A percentile compares a stretch with the other conserved stretches of the same genome.
These are phyloP conservation scores for Gossypium raimondii DNA, from an alignment of 345 rosid species.

Conservation along the genomic window DNA sequence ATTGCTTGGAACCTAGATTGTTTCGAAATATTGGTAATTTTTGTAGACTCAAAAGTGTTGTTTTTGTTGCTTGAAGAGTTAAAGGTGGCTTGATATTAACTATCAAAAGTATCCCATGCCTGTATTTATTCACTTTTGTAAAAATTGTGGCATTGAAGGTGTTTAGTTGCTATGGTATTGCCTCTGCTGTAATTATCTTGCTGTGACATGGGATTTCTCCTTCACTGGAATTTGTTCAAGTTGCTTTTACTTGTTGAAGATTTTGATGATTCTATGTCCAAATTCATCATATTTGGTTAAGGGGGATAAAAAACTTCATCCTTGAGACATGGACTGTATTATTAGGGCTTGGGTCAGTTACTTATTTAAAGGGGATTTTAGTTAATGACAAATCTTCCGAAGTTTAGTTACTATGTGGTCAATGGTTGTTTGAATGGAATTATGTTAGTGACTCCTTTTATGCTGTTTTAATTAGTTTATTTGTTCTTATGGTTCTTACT, in stretches of 20 bases:
- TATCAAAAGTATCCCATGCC: not conserved
- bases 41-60: not conserved
- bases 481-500: not conserved
- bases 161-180: not conserved
- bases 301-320: not conserved
- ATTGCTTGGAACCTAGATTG: not conserved
- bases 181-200: not conserved
- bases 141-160: not conserved
- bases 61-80: slow-evolving; percentile 6
- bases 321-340: not conserved
- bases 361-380: not conserved
- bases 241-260: not conserved
- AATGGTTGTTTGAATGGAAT: not conserved
- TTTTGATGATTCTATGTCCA: not conserved
- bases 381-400: not conserved
- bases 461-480: not conserved
- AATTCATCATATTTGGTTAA: not conserved
- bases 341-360: not conserved
- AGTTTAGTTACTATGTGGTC: not conserved
- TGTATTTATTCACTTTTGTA: not conserved
- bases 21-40: not conserved
- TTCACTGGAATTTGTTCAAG: not conserved
- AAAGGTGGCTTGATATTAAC: slow-evolving; percentile 1
- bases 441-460: not conserved
- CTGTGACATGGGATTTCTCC: not conserved